These are phyloP conservation scores for Apiospora sp. DNA, from an alignment of 2,329 filamentous ascomycete species.

Conservation along the genomic window DNA sequence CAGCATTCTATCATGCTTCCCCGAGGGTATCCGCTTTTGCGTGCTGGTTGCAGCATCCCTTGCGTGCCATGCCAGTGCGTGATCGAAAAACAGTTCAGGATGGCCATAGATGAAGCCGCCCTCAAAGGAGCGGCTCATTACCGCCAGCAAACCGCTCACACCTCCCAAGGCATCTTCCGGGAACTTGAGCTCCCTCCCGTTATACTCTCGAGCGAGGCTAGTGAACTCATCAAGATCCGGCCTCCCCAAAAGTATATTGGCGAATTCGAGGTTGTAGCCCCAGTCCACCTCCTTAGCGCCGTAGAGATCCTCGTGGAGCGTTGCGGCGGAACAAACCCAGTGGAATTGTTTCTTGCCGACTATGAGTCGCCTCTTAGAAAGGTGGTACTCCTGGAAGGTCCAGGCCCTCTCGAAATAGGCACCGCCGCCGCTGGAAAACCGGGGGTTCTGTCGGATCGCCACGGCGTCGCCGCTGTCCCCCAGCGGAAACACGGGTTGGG, in stretches of 20 bases:
- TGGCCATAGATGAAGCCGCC: constrained; percentile 16
- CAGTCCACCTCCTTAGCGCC: not conserved
- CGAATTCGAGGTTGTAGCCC: not conserved
- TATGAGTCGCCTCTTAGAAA: constrained; percentile 7
- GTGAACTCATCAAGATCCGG: not conserved
- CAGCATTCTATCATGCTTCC: not conserved
- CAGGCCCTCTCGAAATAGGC: constrained; percentile 23
- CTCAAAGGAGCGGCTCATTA: not conserved
- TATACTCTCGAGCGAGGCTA: not conserved
- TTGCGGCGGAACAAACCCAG: not conserved
- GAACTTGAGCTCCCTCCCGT: not conserved
- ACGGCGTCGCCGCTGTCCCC: not conserved
- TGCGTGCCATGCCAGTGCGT: not conserved
- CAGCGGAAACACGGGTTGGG: not conserved
- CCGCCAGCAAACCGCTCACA: not conserved
- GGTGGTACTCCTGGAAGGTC: constrained; percentile 24
- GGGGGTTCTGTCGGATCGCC: not conserved
- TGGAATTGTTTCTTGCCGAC: constrained; percentile 12
- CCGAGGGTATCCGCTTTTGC: not conserved
- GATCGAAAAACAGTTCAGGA: constrained; percentile 14
- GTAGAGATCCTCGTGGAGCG: not conserved
- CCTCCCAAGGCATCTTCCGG: constrained; percentile 24
- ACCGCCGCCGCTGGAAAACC: too few relatives aligned
- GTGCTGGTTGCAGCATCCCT: accelerated
- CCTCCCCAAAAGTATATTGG: not conserved